Base-by-base conservation (phyloP, 257 asterid species). In the Solanum corneliomulleri region DNA sequence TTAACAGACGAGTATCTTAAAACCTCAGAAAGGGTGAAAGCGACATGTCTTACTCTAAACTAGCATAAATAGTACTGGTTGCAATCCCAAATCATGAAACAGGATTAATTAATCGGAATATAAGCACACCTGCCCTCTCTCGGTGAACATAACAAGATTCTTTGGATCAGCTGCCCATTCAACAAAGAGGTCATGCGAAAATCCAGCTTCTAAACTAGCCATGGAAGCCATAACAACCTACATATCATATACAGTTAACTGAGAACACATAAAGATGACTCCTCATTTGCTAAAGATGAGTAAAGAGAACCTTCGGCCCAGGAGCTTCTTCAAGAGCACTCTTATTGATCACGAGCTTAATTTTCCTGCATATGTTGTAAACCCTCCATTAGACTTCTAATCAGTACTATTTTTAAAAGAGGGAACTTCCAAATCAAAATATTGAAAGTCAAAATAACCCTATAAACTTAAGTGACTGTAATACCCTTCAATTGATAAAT, bases 81-180 rank as follows among this genome's bases (percentile, higher is more conserved):
- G 18, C 44, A 49, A 23, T 49, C 69, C 31, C 45, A 81, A 49
- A 81, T 47, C 62, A 49, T 29, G 69, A 18, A 47, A 31, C 42
- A 31, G 69, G 69, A 81, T 47, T 80, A 80, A 81, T 12, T 33
- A 81, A 11, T 35, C 20, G 66, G 81, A 82, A 88, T 86, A 88
- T 86, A 85, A 88, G 80, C 93, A 80, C 87, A 97, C 99, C 99
- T 97, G 99, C 92, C 97, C 99, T 91, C 99, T 93, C 91, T 97
- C 99, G 16, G 99, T 92, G 91, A 97, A 97, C 85, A 97, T 96
- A 88, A 97, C 96, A 75, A 97, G 98, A 93, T 97, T 97, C 93
- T 92, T 97, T n/a, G 90, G n/a, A 91, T 96, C 99, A 82, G 95
- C 93, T 88, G 99, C 99, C 99, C 99, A 97, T 64, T 97, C 99